Base-by-base conservation (phyloP, 768 basidiomycete genomes). In the Dentipellis fragilis region DNA sequence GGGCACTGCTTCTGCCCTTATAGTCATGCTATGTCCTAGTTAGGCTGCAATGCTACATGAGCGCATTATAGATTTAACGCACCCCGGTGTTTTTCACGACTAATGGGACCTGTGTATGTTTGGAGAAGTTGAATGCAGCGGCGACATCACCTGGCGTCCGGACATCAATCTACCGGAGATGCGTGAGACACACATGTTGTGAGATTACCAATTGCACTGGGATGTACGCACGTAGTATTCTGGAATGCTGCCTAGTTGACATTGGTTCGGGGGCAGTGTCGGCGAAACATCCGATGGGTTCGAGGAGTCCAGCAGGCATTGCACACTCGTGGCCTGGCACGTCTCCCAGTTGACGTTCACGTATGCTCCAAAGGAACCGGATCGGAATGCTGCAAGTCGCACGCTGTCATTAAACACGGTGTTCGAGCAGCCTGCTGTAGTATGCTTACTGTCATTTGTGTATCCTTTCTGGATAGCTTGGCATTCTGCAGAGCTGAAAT, bases 261-360 rank as follows among this genome's bases (percentile, higher is more conserved):
- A 70, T 54, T 34, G 48, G 29, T 49, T 65, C 45, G n/a, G 54
- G 51, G 3, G 54, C 54, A 11, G 36, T 37, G 49, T 38, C 64
- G 1, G 68, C 62, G 1, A 45, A 35, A 9, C 61, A 54, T 68
- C 63, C 1, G 58, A 19, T 1, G 65, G 64, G 54, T 69, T 52
- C 22, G 35, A 46, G 52, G 60, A 75, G 62, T 79, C 73, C 6
- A 83, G 71, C 1, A 79, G 66, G 59, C 82, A 83, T 37, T 73
- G 71, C 14, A 73, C 68, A 8, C 69, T 67, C 0, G 69, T 71
- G 16, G 10, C 65, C 64, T 81, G 79, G 62, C 82, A 84, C 1
- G 77, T 77, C 58, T 80, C 81, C 77, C 77, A 81, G 58, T 82
- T 77, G 0, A 73, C 63, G 69, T 74, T 57, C 69, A 72, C 70